phyloP scores from a whole-genome alignment of 2,329 filamentous ascomycete species.

The Claviceps fusiformis region DNA sequence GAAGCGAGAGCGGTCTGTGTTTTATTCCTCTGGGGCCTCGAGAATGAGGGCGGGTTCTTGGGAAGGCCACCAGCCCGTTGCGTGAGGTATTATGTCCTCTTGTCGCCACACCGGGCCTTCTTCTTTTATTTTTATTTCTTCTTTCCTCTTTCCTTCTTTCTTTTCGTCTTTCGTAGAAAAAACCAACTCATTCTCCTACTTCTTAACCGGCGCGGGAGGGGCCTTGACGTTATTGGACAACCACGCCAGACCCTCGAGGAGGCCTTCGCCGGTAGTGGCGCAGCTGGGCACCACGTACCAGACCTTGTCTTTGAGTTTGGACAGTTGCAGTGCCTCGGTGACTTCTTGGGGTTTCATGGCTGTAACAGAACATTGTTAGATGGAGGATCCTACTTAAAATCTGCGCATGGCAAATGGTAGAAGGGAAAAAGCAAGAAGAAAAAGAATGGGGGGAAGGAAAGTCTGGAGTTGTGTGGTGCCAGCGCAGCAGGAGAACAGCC shows the following conservation, averaged over 20 bases:
- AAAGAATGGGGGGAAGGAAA: too few species aligned
- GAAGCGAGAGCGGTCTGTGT: too few species aligned
- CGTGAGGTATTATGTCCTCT: too few species aligned
- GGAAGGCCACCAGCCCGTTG: too few species aligned
- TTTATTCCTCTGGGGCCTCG: too few species aligned
- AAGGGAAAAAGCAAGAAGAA: background rate
- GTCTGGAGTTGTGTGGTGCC: too few species aligned
- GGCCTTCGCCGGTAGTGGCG: constrained; percentile 67
- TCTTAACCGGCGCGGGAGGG: constrained; percentile 40
- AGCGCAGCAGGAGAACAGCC: constrained; percentile 8
- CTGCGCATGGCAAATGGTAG: background rate
- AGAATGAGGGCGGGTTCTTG: too few species aligned
- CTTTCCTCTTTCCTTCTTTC: too few species aligned
- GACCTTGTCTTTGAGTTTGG: constrained; percentile 67
- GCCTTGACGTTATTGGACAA: constrained; percentile 74
- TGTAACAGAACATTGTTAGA: constrained; percentile 18
- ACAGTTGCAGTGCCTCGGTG: constrained; percentile 62
- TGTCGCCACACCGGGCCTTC: too few species aligned
- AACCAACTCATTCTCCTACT: constrained; percentile 18
- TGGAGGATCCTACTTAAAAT: too few species aligned
- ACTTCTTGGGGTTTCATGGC: constrained; percentile 71
- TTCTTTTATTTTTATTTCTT: too few species aligned
- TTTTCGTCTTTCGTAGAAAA: background rate
- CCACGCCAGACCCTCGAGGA: constrained; percentile 72
- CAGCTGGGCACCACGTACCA: constrained; percentile 79